phyloP scores from a whole-genome alignment of 495 filamentous ascomycete species.

The Penicillium pancosmium region DNA sequence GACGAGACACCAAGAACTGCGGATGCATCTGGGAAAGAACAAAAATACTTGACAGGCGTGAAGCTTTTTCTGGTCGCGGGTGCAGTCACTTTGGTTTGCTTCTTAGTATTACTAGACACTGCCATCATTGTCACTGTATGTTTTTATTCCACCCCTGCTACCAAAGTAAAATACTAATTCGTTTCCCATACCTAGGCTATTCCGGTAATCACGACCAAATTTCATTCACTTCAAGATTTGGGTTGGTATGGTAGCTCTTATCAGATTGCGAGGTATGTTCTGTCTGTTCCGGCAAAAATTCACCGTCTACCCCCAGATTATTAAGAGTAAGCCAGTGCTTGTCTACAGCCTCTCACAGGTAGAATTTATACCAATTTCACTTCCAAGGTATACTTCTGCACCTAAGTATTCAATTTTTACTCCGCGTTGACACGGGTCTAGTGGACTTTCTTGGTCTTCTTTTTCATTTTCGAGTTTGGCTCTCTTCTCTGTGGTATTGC shows the following conservation, averaged over 20 bases:
- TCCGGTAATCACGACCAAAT: conserved; percentile 46
- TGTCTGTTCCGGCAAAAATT: not conserved
- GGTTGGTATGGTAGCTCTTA: conserved; percentile 54
- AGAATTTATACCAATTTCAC: conserved; percentile 51
- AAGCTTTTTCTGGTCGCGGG: conserved; percentile 14
- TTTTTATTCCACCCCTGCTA: not conserved
- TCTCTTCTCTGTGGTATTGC: conserved; percentile 48
- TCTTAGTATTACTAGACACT: conserved; percentile 23
- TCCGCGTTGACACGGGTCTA: conserved; percentile 11
- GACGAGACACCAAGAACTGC: not conserved
- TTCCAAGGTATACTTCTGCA: conserved; percentile 35
- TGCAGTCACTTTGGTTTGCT: conserved; percentile 20
- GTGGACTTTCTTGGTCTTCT: conserved; percentile 39
- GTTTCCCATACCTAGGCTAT: conserved; percentile 29
- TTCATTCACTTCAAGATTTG: conserved; percentile 44
- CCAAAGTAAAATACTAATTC: not conserved
- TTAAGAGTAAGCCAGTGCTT: conserved; percentile 29
- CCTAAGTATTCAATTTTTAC: too few species aligned
- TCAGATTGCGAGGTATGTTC: conserved; percentile 38
- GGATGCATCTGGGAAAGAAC: conserved; percentile 3
- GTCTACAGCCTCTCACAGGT: conserved; percentile 49
- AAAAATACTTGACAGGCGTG: conserved; percentile 19
- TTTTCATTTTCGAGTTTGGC: conserved; percentile 46
- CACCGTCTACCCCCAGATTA: not conserved
- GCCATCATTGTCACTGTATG: conserved; percentile 25